Evolutionary conservation across 2,329 filamentous ascomycete species (phyloP), one percentile per base, ranked within the genome.

Genomic region (Escovopsis sp.): DNA sequence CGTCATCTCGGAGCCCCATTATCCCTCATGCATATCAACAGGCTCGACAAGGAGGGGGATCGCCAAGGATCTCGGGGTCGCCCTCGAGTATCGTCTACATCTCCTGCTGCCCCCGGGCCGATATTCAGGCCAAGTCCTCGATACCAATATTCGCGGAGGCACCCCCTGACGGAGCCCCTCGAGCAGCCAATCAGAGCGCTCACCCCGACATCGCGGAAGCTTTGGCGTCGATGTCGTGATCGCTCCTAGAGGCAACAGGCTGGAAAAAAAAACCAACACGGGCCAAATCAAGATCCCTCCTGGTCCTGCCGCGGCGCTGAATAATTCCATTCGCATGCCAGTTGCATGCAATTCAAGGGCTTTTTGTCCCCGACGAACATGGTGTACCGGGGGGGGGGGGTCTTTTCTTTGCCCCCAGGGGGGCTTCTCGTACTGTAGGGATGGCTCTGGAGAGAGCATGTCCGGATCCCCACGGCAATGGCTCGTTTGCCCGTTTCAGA

Each of bases 171-270:
- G 46, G 47, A 45, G 41, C 42, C 33, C 40, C 40, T 36, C 38
- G 37, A 11, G 28, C 43, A 45, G 39, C 62, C 63, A 67, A 65
- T 66, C 57, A 63, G 45, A 47, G 49, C 45, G 46, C 40, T 44
- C 32, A 23, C 5, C 38, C 30, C 48, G 53, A 51, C 57, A 62
- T 66, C 63, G 63, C 64, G 64, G 67, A 65, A 65, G 66, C 58
- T 48, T 61, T 69, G 68, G 66, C 65, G 65, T 62, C 59, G 66
- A 69, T 69, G 67, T 68, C 66, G 67, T 69, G 66, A 68, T 69
- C 61, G 57, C 52, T 61, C 56, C 55, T 55, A 56, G 53, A 57
- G 54, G 47, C 52, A 54, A 53, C 54, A 44, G 28, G 8, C 4
- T 32, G 28, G 28, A 9, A 11, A 9, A 32, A 30, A 32, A 32